A percentile compares a stretch with the other conserved stretches of the same genome.
Conservation (phyloP, 805 yeast genomes). For the Ogataea corticis region DNA sequence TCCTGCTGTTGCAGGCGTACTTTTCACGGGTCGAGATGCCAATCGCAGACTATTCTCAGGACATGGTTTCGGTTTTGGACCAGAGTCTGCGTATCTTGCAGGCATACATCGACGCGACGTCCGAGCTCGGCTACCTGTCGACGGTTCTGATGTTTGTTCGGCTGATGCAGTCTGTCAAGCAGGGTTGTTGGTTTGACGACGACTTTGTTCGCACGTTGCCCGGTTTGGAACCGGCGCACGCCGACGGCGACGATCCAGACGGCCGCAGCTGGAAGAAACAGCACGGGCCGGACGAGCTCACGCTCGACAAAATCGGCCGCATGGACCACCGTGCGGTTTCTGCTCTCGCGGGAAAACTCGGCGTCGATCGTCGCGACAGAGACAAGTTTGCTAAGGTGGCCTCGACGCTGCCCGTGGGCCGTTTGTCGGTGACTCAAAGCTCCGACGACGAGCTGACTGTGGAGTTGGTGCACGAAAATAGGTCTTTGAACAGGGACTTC, state of each 20-base stretch:
- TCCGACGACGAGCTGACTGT: constrained; percentile 40
- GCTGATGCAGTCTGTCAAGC: constrained; percentile 85
- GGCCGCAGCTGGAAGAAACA: constrained; percentile 34
- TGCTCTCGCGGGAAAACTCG: constrained; percentile 39
- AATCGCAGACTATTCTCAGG: constrained; percentile 93
- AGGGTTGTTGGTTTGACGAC: constrained; percentile 83
- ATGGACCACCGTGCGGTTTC: constrained; percentile 37
- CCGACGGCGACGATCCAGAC: constrained; percentile 22
- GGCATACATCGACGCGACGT: constrained; percentile 86
- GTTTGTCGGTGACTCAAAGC: constrained; percentile 41
- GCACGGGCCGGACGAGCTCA: constrained; percentile 10
- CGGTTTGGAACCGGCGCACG: constrained; percentile 37
- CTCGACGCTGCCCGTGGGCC: constrained; percentile 63
- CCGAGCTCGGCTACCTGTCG: constrained; percentile 73
- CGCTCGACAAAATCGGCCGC: constrained; percentile 45
- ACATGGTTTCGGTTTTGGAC: constrained; percentile 88
- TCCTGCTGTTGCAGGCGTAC: constrained; percentile 68
- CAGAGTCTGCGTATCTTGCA: constrained; percentile 93
- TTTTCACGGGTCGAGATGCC: constrained; percentile 77
- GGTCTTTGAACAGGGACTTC: constrained; percentile 55
- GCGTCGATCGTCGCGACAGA: constrained; percentile 41
- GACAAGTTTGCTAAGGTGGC: constrained; percentile 55
- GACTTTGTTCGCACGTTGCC: constrained; percentile 62
- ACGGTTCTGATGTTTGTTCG: constrained; percentile 63
- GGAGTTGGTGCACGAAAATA: constrained; percentile 53